Evolutionary conservation across 176 grass and related monocot species (phyloP), one percentile per base, ranked within the genome.

Genomic region (Dactylis glomerata): DNA sequence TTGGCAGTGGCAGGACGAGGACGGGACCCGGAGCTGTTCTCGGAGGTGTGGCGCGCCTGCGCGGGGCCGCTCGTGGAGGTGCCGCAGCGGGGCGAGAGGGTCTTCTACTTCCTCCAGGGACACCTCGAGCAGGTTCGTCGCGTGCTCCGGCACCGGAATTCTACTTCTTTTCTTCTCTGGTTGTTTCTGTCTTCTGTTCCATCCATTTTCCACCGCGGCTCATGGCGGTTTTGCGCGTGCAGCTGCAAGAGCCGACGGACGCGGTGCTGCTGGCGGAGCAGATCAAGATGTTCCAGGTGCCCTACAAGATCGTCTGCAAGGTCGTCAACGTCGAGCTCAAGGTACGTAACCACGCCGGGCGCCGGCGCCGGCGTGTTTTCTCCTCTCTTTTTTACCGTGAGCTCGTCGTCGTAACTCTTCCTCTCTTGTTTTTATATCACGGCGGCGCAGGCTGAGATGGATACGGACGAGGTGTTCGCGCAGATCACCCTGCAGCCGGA

Each of bases 51-150:
- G 96, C 81, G 90, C 54, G 91, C 91, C 62, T 99, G 96, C 80
- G 96, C 93, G 3, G 96, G 96, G 67, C 96, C 96, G 68, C 90
- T 99, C 10, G 93, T 99, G 81, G 91, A 95, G 63, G 81, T 99
- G 59, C 93, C 93, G 77, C 91, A 89, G 75, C 42, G 28, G 20
- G 50, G 57, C 51, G 93, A 99, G 86, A 89, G 84, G 77, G 96
- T 99, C 33, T 94, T 92, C 73, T 99, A 99, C 91, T 99, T 99
- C 83, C 91, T 92, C 44, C 96, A 99, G 92, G 96, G 96, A 22
- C 96, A 99, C 82, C 92, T 99, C 22, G 96, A 99, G 83, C 96
- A 97, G 92, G 94, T 92, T 34, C 44, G 68, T 41, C 6, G 74
- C 49, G 55, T 66, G 26, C 13, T 34, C 16, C 62, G 30, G 10